A percentile compares a stretch with the other conserved stretches of the same genome.
Conservation (phyloP, 257 asterid genomes). For the Solanum paucissectum region DNA sequence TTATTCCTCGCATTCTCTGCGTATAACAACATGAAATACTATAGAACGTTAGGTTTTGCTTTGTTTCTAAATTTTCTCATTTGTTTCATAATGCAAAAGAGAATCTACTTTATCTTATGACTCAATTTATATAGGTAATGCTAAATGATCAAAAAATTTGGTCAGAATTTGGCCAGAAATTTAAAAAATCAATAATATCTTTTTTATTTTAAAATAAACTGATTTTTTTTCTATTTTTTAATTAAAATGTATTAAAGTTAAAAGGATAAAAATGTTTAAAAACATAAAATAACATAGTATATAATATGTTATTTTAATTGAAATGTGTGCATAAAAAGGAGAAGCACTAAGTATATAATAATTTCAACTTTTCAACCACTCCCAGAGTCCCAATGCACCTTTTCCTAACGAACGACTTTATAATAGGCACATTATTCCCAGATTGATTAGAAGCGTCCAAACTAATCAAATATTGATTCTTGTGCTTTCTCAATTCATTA, state of each 20-base stretch:
- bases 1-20: neutral
- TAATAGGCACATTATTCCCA: neutral
- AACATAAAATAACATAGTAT: neutral
- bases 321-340: neutral
- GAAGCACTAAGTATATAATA: neutral
- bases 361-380: neutral
- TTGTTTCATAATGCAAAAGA: neutral
- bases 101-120: neutral
- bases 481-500: neutral
- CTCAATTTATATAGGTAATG: neutral
- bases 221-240: no score
- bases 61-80: neutral
- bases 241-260: no score
- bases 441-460: constrained; percentile 4
- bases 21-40: neutral
- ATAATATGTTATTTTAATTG: neutral
- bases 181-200: no score
- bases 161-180: no score
- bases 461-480: neutral
- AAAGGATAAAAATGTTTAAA: no score
- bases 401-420: neutral
- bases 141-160: no score
- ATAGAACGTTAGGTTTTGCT: neutral
- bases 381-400: neutral
- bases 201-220: no score